phyloP scores from a whole-genome alignment of 1,284 basidiomycete genomes.

The Pseudozyma sp. region DNA sequence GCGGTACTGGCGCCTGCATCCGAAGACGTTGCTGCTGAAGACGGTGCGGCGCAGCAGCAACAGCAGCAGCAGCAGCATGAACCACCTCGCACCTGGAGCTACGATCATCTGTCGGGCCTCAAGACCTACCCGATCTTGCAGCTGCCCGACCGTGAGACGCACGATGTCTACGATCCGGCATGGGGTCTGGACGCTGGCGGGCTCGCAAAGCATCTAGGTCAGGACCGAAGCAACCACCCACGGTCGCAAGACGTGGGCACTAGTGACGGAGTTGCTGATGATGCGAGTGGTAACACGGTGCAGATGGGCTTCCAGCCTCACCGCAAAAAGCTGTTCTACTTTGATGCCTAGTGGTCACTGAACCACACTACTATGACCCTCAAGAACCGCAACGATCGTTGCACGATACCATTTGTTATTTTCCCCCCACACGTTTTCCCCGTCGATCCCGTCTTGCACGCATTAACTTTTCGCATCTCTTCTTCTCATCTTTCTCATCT shows the following conservation, averaged over 20 bases:
- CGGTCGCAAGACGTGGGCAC: too few species aligned
- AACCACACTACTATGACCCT: neutral
- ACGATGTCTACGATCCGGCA: conserved; percentile 58
- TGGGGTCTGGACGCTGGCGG: conserved; percentile 51
- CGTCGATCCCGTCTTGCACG: neutral
- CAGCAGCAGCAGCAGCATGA: conserved; percentile 9
- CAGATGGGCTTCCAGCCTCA: conserved; percentile 39
- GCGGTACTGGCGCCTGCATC: conserved; percentile 7
- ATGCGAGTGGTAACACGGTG: neutral
- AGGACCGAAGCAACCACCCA: neutral
- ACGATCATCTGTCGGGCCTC: conserved; percentile 50
- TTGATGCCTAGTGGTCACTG: conserved; percentile 39
- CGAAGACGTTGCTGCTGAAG: conserved; percentile 8
- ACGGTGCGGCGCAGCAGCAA: neutral
- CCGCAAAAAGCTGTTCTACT: conserved; percentile 59
- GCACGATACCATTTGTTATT: neutral
- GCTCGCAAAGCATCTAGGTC: conserved; percentile 30
- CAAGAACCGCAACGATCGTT: neutral
- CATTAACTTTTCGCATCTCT: neutral
- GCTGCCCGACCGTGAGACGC: conserved; percentile 56
- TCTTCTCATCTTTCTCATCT: neutral
- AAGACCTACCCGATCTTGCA: conserved; percentile 61
- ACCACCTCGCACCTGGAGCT: conserved; percentile 41
- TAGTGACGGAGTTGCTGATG: neutral
- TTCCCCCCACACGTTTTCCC: neutral